Evolutionary conservation across 345 rosid genomes (phyloP), one percentile per base, ranked within the genome.

Genomic region (Populus simonii): DNA sequence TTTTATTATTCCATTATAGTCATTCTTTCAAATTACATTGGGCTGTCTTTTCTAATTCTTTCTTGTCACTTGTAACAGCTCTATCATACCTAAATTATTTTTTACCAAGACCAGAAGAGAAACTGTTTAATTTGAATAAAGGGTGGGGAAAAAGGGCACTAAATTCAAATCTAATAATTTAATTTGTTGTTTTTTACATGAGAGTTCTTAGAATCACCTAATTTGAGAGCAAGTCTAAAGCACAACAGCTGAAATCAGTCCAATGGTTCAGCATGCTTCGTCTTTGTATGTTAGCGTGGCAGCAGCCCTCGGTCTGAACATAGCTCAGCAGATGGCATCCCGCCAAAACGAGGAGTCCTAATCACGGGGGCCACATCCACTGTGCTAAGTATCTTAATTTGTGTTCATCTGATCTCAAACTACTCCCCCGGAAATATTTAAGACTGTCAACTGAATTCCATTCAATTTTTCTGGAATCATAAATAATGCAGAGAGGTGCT

Each of bases 361-460:
- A 82, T 83, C 87, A 83, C 9, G 76, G 69, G 76, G 80, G 71
- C 76, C 86, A 76, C 38, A 41, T 69, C 82, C 74, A 70, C 77
- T 66, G 80, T 61, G 72, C 33, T 75, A 69, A 83, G 71, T 80
- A 78, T 79, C 80, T 81, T 20, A 76, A 79, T 79, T 76, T 80
- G 74, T 33, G 63, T 66, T 80, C 82, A 74, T 74, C 85, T 74
- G 72, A 80, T 84, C 75, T 13, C 79, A 80, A 82, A 47, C 85
- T 41, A 85, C 87, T 62, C 80, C 76, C 77, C 66, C 66, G 22
- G 79, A 45, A 43, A 61, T 74, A 86, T 81, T 88, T 71, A 86
- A 75, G 75, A 65, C 81, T 18, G 53, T 7, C 53, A 72, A 45
- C 76, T 71, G 59, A 79, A 80, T 79, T 71, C 57, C 55, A 69